Conservation (phyloP, 2,329 filamentous ascomycete genomes). For the Cryphonectria carpinicola region DNA sequence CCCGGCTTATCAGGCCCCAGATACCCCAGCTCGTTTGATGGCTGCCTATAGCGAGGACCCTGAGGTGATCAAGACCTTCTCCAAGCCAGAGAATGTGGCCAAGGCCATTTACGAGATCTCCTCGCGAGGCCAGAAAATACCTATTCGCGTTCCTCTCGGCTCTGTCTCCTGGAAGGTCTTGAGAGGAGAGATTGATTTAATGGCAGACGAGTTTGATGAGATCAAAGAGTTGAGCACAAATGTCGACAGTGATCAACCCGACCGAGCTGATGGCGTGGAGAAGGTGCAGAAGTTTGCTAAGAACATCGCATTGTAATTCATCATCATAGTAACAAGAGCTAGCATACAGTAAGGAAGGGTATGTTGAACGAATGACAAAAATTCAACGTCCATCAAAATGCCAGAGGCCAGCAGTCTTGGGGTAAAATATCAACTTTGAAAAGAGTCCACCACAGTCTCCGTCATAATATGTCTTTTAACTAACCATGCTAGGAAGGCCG, state of each 20-base stretch:
- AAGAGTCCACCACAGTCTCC: background rate
- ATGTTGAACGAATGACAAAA: constrained; percentile 11
- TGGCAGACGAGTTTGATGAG: constrained; percentile 39
- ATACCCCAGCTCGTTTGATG: constrained; percentile 40
- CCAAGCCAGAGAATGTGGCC: constrained; percentile 41
- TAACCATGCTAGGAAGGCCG: background rate
- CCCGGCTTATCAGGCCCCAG: constrained; percentile 41
- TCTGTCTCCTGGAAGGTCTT: constrained; percentile 43
- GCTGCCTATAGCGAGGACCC: constrained; percentile 35
- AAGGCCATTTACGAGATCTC: constrained; percentile 43
- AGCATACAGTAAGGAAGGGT: constrained; percentile 4
- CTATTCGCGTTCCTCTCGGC: constrained; percentile 48
- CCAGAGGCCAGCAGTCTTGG: background rate
- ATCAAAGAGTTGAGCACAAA: constrained; percentile 40
- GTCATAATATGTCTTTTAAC: background rate
- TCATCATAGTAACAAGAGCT: background rate
- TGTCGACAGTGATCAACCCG: constrained; percentile 28
- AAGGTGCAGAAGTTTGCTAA: constrained; percentile 6
- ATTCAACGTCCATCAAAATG: constrained; percentile 12
- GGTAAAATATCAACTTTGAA: background rate
- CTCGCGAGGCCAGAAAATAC: constrained; percentile 40
- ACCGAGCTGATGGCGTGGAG: background rate
- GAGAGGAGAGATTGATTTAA: constrained; percentile 37
- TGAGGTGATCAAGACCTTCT: constrained; percentile 36
- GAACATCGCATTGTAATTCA: constrained; percentile 12